A percentile compares a stretch with the other conserved stretches of the same genome.
These are phyloP conservation scores for Umbelopsis isabellina DNA, from an alignment of 192 early-diverging fungal species.

Conservation along the genomic window DNA sequence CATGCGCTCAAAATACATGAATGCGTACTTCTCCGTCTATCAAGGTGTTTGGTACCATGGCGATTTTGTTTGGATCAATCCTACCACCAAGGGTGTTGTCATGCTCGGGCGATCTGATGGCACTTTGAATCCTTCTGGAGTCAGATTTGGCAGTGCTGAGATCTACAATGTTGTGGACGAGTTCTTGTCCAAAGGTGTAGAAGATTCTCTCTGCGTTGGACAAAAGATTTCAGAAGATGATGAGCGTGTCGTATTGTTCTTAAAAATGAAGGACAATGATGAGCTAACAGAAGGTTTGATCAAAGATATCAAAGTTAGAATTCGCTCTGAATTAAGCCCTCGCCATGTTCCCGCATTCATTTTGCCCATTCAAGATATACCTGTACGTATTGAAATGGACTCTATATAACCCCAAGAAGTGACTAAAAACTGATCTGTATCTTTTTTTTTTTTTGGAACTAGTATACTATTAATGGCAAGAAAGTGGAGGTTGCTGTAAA, in stretches of 20 bases:
- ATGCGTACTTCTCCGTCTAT: slow-evolving; percentile 90
- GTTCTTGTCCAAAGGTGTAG: slow-evolving; percentile 67
- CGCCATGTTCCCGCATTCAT: slow-evolving; percentile 92
- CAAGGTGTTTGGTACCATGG: slow-evolving; percentile 94
- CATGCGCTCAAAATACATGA: slow-evolving; percentile 72
- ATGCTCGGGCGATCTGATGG: slow-evolving; percentile 96
- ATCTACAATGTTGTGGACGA: slow-evolving; percentile 91
- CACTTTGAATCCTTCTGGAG: slow-evolving; percentile 90
- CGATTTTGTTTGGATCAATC: slow-evolving; percentile 89
- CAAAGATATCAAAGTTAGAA: slow-evolving; percentile 70
- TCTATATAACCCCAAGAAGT: too few relatives aligned
- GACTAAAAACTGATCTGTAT: background rate
- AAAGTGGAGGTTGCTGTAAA: slow-evolving; percentile 98
- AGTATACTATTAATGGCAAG: slow-evolving; percentile 95
- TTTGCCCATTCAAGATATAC: slow-evolving; percentile 80
- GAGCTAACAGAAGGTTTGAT: slow-evolving; percentile 65
- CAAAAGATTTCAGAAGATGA: slow-evolving; percentile 80
- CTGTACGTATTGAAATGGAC: slow-evolving; percentile 45
- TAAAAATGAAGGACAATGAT: slow-evolving; percentile 75
- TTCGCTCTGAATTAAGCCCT: slow-evolving; percentile 84
- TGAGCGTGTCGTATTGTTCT: slow-evolving; percentile 92
- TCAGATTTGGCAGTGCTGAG: slow-evolving; percentile 93
- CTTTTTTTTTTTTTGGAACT: background rate
- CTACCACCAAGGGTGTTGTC: slow-evolving; percentile 84
- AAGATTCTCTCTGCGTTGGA: slow-evolving; percentile 89